Evolutionary conservation across 2,329 filamentous ascomycete species (phyloP), one percentile per base, ranked within the genome.

Genomic region (Venturia nashicola): DNA sequence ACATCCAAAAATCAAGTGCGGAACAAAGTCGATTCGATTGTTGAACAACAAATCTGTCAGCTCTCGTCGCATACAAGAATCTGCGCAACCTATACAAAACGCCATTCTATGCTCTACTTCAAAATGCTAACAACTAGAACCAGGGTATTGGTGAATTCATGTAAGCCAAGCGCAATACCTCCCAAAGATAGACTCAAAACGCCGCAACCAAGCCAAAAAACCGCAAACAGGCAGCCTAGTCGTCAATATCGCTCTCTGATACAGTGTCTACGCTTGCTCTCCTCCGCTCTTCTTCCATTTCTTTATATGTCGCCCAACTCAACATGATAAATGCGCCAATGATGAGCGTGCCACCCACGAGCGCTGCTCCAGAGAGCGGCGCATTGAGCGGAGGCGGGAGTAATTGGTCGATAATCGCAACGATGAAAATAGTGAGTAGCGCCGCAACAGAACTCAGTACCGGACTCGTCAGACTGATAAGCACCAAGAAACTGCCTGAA

Each of bases 341-440:
- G 70, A 99, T 99, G 70, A 97, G 80, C 36, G 88, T 71, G 0
- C 94, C 93, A n/a, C 94, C 94, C 0, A 85, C 71, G 14, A 97
- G 80, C 3, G 93, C 89, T 0, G 91, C 89, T 4, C 81, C 77
- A 61, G 86, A 89, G 23, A 96, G 79, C 0, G 88, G 84, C 69
- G 88, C 82, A 61, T 93, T 90, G n/a, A 81, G 71, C 2, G 79
- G 79, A 5, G 77, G 77, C 0, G 90, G 95, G 54, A 92, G 80
- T 64, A 92, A 73, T 86, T 94, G 95, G 75, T 99, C 94, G 64
- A 90, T 90, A 39, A 97, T 79, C 0, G 93, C 94, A 7, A 99
- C 94, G 66, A 97, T 85, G 80, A 99, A 97, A 68, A 99, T 99
- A 27, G 94, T 99, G 59, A 99, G 80, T 7, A 99, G 83, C 2